Evolutionary conservation across 257 asterid species (phyloP).

Genomic region (Anisodus acutangulus): DNA sequence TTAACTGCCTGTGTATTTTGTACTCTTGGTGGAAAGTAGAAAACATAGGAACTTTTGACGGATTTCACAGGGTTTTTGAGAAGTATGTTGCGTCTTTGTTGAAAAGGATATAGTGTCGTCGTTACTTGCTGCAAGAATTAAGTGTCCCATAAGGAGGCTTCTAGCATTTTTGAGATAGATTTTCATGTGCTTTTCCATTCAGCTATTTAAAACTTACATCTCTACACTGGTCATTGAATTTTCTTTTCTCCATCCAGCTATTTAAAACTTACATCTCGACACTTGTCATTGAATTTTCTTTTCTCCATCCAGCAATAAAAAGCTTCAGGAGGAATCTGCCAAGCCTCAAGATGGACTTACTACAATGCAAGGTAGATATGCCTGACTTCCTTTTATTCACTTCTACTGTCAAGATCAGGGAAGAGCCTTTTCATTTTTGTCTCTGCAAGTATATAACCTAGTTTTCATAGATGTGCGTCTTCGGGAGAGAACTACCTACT

Average conservation of each 20-base stretch:
- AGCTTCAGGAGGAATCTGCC: constrained; percentile 32
- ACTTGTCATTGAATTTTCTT: background rate
- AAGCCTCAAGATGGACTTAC: constrained; percentile 32
- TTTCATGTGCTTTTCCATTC: background rate
- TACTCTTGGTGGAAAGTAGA: constrained; percentile 4
- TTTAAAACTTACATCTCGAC: background rate
- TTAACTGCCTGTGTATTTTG: background rate
- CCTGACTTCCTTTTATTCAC: background rate
- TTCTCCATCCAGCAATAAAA: constrained; percentile 44
- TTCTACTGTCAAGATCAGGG: background rate
- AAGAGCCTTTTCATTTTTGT: background rate
- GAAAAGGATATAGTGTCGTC: background rate
- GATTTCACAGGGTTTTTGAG: background rate
- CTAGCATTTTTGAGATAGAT: background rate
- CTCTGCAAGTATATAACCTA: background rate
- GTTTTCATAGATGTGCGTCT: background rate
- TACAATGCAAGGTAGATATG: constrained; percentile 42
- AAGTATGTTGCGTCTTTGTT: background rate
- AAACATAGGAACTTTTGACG: background rate
- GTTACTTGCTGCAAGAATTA: no score
- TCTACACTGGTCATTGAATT: background rate
- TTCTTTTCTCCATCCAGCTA: background rate
- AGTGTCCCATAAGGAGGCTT: background rate
- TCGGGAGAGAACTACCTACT: background rate
- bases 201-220: background rate